A percentile compares a stretch with the other conserved stretches of the same genome.
phyloP scores from a whole-genome alignment of 2,329 filamentous ascomycete genomes.

The Chaetomium olivaceum region DNA sequence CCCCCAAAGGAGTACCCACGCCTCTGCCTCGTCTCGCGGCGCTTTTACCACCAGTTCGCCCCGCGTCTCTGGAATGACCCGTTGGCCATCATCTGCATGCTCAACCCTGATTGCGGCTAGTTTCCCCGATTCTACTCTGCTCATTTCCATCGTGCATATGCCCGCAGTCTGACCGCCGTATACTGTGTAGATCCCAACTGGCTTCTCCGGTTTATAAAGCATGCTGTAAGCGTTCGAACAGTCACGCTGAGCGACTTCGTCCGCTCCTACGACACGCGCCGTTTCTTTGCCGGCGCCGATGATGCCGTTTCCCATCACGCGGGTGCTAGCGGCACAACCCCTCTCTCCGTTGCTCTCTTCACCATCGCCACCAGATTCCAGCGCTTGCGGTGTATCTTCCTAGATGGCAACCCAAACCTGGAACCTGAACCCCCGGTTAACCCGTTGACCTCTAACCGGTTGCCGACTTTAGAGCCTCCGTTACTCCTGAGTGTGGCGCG shows the following conservation, averaged over 20 bases:
- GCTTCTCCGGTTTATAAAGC: conserved; percentile 50
- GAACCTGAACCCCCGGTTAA: conserved; percentile 43
- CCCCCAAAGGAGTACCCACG: conserved; percentile 43
- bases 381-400: conserved; percentile 47
- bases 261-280: conserved; percentile 7
- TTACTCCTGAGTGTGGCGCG: conserved; percentile 49
- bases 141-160: conserved; percentile 7
- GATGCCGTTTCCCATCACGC: conserved; percentile 46
- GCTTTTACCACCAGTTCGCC: conserved; percentile 52
- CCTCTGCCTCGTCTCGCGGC: conserved; percentile 51
- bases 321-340: too few species aligned
- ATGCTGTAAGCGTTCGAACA: conserved; percentile 39
- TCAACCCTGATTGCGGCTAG: conserved; percentile 43
- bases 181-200: conserved; percentile 48
- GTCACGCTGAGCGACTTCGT: conserved; percentile 2
- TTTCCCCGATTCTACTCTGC: background rate
- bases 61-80: conserved; percentile 56
- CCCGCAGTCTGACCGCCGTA: conserved; percentile 25
- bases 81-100: conserved; percentile 43
- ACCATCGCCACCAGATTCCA: conserved; percentile 40
- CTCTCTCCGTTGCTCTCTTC: background rate
- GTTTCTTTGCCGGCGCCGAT: conserved; percentile 44
- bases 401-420: conserved; percentile 50
- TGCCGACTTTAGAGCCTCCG: conserved; percentile 30
- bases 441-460: background rate